Base-by-base conservation (phyloP, 495 filamentous ascomycete species). In the Penicillium nucicola region DNA sequence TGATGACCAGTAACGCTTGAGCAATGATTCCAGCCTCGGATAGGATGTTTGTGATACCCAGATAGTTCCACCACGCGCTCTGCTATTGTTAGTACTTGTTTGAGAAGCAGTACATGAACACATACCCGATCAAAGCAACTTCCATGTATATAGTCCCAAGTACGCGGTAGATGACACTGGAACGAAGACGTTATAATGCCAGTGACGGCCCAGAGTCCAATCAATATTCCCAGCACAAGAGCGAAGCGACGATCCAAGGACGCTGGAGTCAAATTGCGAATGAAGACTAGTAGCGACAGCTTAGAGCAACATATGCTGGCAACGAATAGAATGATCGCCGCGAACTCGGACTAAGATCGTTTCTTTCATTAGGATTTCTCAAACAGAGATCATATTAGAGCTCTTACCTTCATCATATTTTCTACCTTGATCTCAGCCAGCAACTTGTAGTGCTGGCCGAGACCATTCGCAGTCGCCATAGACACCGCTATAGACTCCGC, bases 11-110 rank as follows among this genome's bases (percentile, higher is more conserved):
- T 5, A 67, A 45, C 1, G 75, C 71, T 33, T 74, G 58, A 9
- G 53, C 48, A 4, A 77, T 61, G 22, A 79, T 60, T 1, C 59
- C 70, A 13, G 32, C 49, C 34, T 79, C 73, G 3, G 68, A 69
- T n/a, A 77, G 13, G 19, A 77, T 68, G 30, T 75, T 78, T 3
- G 65, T 61, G 33, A 70, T 53, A 22, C 55, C 64, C 19, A 76
- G 64, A 42, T 70, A 77, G 32, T 67, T 63, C 48, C 70, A 60
- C 61, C 75, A 77, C 6, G 68, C 59, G 11, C 30, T 40, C 71
- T 71, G 19, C 15, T 1, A 13, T 9, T 3, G 19, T 55, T 22
- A 64, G 53, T 28, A 10, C 14, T 17, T 13, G 18, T 5, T 3
- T 41, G 9, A 12, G 10, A 3, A 4, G 0, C 25, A 20, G 15